Evolutionary conservation across 1,284 basidiomycete species (phyloP).

Genomic region (Leccinum griseonigrum): DNA sequence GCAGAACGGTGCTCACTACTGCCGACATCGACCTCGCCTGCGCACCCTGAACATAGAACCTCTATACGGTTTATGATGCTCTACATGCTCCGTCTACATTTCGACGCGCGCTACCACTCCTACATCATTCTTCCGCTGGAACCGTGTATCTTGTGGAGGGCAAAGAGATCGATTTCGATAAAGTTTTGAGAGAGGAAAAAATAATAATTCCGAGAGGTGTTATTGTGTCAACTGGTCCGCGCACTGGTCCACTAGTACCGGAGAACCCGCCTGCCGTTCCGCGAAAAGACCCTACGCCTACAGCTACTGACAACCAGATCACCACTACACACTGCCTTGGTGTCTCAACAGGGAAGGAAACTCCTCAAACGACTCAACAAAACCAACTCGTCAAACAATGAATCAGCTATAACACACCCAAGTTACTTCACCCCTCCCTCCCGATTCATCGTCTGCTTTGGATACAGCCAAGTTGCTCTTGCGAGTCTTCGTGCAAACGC

Average conservation of each 20-base stretch:
- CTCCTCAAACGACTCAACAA: slow-evolving; percentile 44
- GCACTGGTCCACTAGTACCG: slow-evolving; percentile 95
- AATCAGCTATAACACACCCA: slow-evolving; percentile 94
- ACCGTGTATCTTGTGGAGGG: slow-evolving; percentile 93
- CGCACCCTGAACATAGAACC: slow-evolving; percentile 94
- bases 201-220: slow-evolving; percentile 68
- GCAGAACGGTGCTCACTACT: slow-evolving; percentile 83
- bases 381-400: slow-evolving; percentile 83
- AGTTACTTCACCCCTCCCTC: slow-evolving; percentile 82
- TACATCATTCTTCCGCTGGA: slow-evolving; percentile 56
- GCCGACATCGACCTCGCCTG: slow-evolving; percentile 93
- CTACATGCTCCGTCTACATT: slow-evolving; percentile 71
- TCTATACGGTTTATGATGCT: slow-evolving; percentile 68
- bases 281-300: slow-evolving; percentile 43
- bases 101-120: slow-evolving; percentile 68
- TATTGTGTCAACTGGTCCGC: slow-evolving; percentile 70
- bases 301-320: slow-evolving; percentile 35
- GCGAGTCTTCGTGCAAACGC: slow-evolving; percentile 89
- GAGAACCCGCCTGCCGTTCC: slow-evolving; percentile 91
- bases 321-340: slow-evolving; percentile 19
- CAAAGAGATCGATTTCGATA: slow-evolving; percentile 97
- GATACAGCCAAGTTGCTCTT: slow-evolving; percentile 80
- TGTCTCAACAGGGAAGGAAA: slow-evolving; percentile 35
- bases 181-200: slow-evolving; percentile 80
- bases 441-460: slow-evolving; percentile 34